Evolutionary conservation across 768 basidiomycete genomes (phyloP).

Genomic region (Lactarius hengduanensis): DNA sequence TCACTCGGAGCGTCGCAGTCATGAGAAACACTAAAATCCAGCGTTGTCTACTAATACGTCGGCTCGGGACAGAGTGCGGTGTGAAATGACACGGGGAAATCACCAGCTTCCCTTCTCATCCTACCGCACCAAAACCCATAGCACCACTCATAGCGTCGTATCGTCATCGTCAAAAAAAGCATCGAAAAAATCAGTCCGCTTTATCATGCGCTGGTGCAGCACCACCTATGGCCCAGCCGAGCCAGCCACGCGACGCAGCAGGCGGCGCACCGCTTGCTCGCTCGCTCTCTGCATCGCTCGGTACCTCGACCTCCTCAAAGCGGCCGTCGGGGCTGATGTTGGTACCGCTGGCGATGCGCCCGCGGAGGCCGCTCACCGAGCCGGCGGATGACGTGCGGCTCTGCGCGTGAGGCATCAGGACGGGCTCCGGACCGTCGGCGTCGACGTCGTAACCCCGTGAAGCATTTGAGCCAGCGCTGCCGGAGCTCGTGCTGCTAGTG

Average conservation of each 20-base stretch:
- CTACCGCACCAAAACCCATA: background rate
- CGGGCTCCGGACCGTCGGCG: slow-evolving; percentile 6
- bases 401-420: slow-evolving; percentile 42
- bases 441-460: slow-evolving; percentile 24
- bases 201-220: slow-evolving; percentile 9
- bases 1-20: background rate
- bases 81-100: background rate
- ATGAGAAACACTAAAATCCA: background rate
- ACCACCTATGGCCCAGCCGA: slow-evolving; percentile 23
- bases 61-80: background rate
- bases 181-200: slow-evolving; percentile 10
- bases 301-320: slow-evolving; percentile 73
- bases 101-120: background rate
- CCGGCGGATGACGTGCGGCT: slow-evolving; percentile 43
- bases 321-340: slow-evolving; percentile 35
- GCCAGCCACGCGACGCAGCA: slow-evolving; percentile 20
- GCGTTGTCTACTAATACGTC: background rate
- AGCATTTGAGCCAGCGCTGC: background rate
- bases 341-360: slow-evolving; percentile 13
- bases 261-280: background rate
- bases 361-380: slow-evolving; percentile 23
- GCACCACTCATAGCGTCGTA: background rate
- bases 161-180: background rate
- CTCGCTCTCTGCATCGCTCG: slow-evolving; percentile 67
- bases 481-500: slow-evolving; percentile 10